phyloP scores from a whole-genome alignment of 176 grass and related monocot genomes.

The Juncus inflexus region DNA sequence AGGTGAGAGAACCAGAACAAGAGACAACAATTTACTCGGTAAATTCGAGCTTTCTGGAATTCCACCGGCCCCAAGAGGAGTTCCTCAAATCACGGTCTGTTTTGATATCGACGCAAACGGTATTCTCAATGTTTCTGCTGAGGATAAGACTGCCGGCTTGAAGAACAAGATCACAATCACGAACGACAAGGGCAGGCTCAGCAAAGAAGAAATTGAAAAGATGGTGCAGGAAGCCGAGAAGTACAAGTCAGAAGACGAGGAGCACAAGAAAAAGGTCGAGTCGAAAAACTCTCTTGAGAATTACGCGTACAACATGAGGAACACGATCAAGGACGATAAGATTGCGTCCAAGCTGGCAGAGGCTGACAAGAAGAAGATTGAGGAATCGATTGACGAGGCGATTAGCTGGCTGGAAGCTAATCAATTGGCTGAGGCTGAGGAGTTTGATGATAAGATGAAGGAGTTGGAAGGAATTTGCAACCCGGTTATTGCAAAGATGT shows the following conservation, averaged over 20 bases:
- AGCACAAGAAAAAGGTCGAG: constrained; percentile 73
- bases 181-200: constrained; percentile 69
- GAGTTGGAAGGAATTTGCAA: constrained; percentile 57
- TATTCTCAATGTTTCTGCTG: constrained; percentile 55
- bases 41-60: constrained; percentile 72
- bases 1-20: constrained; percentile 56
- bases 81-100: constrained; percentile 66
- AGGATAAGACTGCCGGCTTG: constrained; percentile 73
- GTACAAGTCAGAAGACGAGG: constrained; percentile 69
- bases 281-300: constrained; percentile 61
- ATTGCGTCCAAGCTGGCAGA: constrained; percentile 50
- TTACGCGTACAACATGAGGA: constrained; percentile 79
- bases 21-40: constrained; percentile 57
- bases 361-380: constrained; percentile 68
- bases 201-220: constrained; percentile 80
- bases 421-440: constrained; percentile 56
- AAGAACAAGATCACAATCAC: constrained; percentile 90
- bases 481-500: constrained; percentile 74
- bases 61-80: constrained; percentile 55
- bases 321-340: constrained; percentile 73
- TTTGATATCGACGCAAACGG: constrained; percentile 69
- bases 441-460: constrained; percentile 77
- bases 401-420: constrained; percentile 67
- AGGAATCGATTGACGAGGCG: constrained; percentile 53
- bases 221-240: constrained; percentile 77